Evolutionary conservation across 139 green algal species (phyloP).

Genomic region (Tetraselmis chui): DNA sequence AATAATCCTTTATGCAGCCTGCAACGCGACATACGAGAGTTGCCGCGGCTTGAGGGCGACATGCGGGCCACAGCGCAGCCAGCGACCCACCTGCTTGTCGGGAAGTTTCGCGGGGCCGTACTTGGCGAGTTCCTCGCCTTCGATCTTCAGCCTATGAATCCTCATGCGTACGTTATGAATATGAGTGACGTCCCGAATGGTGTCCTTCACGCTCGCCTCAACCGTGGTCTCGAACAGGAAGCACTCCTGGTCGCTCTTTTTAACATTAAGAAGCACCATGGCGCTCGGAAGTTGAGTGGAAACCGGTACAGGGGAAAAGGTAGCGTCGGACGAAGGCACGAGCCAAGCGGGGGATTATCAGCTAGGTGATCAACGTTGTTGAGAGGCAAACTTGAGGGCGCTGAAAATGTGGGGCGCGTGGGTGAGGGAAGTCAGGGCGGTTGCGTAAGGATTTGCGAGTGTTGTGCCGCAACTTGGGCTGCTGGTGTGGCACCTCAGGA

Average conservation of each 20-base stretch:
- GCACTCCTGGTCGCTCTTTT: constrained; percentile 64
- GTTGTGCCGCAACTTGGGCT: no score
- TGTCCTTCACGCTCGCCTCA: constrained; percentile 38
- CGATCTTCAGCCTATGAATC: constrained; percentile 62
- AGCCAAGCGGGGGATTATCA: no score
- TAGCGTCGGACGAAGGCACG: no score
- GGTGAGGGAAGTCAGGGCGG: no score
- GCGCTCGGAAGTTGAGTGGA: no score
- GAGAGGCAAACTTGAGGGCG: no score
- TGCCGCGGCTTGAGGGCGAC: background rate
- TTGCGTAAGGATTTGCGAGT: no score
- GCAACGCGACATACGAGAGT: no score
- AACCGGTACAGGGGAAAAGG: no score
- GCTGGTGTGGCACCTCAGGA: no score
- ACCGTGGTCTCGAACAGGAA: constrained; percentile 67
- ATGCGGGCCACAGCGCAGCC: background rate
- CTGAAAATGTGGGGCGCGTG: no score
- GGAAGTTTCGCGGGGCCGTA: constrained; percentile 61
- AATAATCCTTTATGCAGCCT: background rate
- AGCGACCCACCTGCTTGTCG: constrained; percentile 50
- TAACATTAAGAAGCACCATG: constrained; percentile 63
- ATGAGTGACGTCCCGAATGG: constrained; percentile 30
- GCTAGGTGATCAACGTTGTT: no score
- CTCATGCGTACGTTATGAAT: constrained; percentile 66
- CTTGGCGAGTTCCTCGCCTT: constrained; percentile 71